Evolutionary conservation across 2,329 filamentous ascomycete genomes (phyloP).

Genomic region (Aotearoamyces nothofagi): DNA sequence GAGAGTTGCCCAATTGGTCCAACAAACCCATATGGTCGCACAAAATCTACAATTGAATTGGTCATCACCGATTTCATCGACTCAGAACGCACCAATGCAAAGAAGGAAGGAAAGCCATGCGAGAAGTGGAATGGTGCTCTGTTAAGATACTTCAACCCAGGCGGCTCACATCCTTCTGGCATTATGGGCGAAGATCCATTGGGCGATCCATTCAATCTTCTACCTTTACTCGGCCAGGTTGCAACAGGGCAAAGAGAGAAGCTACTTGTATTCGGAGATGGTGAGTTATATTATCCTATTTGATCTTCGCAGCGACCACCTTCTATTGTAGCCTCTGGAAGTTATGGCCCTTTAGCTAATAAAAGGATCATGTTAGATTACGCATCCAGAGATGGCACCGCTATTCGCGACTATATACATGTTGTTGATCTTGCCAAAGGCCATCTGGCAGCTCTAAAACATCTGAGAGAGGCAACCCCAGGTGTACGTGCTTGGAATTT

Average conservation of each 20-base stretch:
- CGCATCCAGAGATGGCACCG: constrained; percentile 74
- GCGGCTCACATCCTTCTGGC: constrained; percentile 83
- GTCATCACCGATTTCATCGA: constrained; percentile 86
- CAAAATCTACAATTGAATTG: constrained; percentile 81
- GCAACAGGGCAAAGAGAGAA: constrained; percentile 91
- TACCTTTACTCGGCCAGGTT: constrained; percentile 88
- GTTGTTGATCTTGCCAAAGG: constrained; percentile 79
- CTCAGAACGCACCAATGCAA: constrained; percentile 67
- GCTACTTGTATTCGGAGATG: constrained; percentile 85
- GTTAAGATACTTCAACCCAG: constrained; percentile 95
- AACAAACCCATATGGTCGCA: constrained; percentile 95
- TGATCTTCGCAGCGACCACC: background rate
- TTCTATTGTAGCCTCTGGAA: too few species aligned
- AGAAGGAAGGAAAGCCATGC: constrained; percentile 63
- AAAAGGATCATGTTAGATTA: constrained; percentile 52
- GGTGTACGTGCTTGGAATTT: constrained; percentile 95
- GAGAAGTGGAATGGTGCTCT: constrained; percentile 88
- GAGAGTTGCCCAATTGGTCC: constrained; percentile 92
- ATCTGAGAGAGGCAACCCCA: constrained; percentile 69
- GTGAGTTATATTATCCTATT: constrained; percentile 32
- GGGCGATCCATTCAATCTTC: constrained; percentile 88
- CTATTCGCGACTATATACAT: constrained; percentile 97
- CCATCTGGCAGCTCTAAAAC: constrained; percentile 79
- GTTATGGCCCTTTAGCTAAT: too few species aligned
- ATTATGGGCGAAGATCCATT: constrained; percentile 98